A percentile compares a stretch with the other conserved stretches of the same genome.
Evolutionary conservation across 139 green algal genomes (phyloP).

Genomic region (Chlamydomonas sphaeroides): DNA sequence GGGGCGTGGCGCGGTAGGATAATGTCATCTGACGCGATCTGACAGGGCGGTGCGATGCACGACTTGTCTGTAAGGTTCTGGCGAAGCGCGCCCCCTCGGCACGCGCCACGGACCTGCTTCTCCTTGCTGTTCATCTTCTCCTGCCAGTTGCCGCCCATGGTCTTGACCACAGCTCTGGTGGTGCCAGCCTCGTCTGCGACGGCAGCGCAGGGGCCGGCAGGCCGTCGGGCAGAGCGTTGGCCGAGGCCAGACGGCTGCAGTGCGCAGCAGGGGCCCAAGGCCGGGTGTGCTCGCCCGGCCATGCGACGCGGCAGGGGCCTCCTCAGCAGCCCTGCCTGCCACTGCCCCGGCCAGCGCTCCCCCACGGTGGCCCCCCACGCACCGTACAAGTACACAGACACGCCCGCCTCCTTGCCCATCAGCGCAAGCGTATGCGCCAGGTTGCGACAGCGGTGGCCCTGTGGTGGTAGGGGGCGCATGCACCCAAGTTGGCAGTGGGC

Average conservation of each 20-base stretch:
- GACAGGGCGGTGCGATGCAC: background rate
- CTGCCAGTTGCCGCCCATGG: conserved; percentile 32
- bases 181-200: conserved; percentile 20
- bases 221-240: background rate
- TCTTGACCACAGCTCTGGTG: conserved; percentile 7
- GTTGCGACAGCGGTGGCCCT: conserved; percentile 2
- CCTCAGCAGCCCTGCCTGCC: background rate
- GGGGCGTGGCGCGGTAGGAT: background rate
- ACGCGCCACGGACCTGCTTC: background rate
- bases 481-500: too few relatives aligned
- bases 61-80: background rate
- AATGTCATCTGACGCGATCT: background rate
- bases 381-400: conserved; percentile 31
- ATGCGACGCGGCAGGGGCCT: background rate
- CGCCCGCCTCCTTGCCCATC: conserved; percentile 3
- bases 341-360: too few relatives aligned
- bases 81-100: background rate
- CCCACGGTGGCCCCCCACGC: background rate
- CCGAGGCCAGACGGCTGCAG: background rate
- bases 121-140: background rate
- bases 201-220: background rate
- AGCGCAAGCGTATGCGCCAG: conserved; percentile 30
- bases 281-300: background rate
- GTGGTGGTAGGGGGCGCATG: background rate
- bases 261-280: background rate